Base-by-base conservation (phyloP, 345 rosid genomes). In the Clarkia xantiana region DNA sequence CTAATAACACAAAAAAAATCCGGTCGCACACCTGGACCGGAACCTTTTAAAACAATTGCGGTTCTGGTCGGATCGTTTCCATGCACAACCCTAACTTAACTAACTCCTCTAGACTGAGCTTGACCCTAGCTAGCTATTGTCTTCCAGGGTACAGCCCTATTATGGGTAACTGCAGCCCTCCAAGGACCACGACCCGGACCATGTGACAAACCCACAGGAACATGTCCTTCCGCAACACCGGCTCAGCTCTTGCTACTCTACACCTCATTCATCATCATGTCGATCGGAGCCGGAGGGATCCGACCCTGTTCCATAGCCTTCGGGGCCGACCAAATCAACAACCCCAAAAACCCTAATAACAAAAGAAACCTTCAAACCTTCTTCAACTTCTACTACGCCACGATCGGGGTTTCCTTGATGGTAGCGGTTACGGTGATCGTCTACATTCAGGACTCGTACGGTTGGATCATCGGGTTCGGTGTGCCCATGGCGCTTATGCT, bases 321-420 rank as follows among this genome's bases (percentile, higher is more conserved):
- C 16, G 76, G 77, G 4, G 85, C 85, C 0, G 81, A 78, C 56
- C 85, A 78, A 48, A 52, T 78, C n/a, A 39, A 73, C 46, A 52
- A 70, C 10, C 78, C 76, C 7, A 45, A 41, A 9, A 55, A 80
- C 51, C 78, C 75, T 1, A 55, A 64, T 19, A 74, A 72, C 16
- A 34, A 58, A 6, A 58, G 68, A 65, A 39, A 45, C 38, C 34
- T 76, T 49, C 78, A 74, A 53, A 70, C 62, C 38, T 76, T 69
- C 63, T 80, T 80, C 67, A 72, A 64, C 38, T 76, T 80, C 80
- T 80, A 80, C 40, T 80, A 76, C 10, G 76, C 76, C 7, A 67
- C 79, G 0, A 68, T 67, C 10, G 76, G 76, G 40, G 10, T 74
- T 4, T 66, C 83, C 0, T 39, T 70, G 14, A 50, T 68, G 68